Conservation (phyloP, 805 yeast genomes). For the Candida dendrica region DNA sequence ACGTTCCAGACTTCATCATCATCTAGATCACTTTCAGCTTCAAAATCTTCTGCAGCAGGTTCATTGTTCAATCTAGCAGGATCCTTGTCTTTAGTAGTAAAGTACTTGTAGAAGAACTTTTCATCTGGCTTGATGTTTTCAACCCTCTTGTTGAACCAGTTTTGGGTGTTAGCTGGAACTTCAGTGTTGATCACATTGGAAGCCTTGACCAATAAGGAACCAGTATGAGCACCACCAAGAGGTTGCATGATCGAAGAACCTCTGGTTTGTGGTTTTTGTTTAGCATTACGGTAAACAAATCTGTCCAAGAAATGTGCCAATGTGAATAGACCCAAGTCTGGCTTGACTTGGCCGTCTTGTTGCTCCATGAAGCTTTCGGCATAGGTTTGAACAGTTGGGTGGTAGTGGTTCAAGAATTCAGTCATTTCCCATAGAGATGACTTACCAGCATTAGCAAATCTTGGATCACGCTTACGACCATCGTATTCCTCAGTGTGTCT, state of each 20-base stretch:
- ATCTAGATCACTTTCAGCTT: conserved; percentile 38
- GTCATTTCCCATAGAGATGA: conserved; percentile 84
- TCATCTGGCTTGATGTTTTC: conserved; percentile 80
- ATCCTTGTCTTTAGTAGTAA: conserved; percentile 47
- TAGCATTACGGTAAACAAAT: conserved; percentile 90
- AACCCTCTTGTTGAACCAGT: conserved; percentile 67
- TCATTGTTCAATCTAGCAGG: conserved; percentile 25
- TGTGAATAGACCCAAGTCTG: conserved; percentile 86
- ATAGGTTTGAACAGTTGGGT: conserved; percentile 83
- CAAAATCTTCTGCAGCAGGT: conserved; percentile 29
- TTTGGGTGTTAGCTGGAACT: conserved; percentile 76
- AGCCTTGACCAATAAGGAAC: conserved; percentile 61
- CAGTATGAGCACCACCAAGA: conserved; percentile 76
- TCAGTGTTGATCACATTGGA: conserved; percentile 35
- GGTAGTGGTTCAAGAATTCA: conserved; percentile 74
- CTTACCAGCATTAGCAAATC: conserved; percentile 74
- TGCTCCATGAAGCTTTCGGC: conserved; percentile 54
- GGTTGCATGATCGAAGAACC: conserved; percentile 98
- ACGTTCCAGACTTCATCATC: conserved; percentile 83
- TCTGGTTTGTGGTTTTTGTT: conserved; percentile 62
- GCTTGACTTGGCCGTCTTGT: conserved; percentile 46
- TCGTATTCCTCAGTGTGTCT: conserved; percentile 47
- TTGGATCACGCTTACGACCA: conserved; percentile 88
- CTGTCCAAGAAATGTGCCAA: conserved; percentile 88
- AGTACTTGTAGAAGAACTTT: conserved; percentile 80